Evolutionary conservation across 345 rosid species (phyloP).

Genomic region (Gossypium stocksii): DNA sequence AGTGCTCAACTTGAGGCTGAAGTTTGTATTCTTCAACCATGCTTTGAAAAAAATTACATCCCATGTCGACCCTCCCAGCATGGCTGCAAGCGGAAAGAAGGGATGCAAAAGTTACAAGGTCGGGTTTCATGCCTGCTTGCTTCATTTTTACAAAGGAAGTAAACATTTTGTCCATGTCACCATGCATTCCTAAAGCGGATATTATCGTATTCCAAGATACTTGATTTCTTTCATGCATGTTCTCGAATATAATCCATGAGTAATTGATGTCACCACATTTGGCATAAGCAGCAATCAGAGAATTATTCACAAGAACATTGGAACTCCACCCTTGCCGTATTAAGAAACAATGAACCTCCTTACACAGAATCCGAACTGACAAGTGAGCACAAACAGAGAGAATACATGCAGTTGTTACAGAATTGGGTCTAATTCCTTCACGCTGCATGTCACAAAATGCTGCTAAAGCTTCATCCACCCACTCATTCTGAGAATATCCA

Average conservation of each 20-base stretch:
- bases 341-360: constrained; percentile 41
- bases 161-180: constrained; percentile 26
- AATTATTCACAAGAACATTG: constrained; percentile 36
- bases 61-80: constrained; percentile 33
- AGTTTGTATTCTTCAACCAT: constrained; percentile 36
- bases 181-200: constrained; percentile 42
- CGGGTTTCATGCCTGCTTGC: constrained; percentile 30
- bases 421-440: constrained; percentile 32
- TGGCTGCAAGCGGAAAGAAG: constrained; percentile 50
- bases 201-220: constrained; percentile 46
- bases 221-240: constrained; percentile 27
- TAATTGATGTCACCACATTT: constrained; percentile 38
- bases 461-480: constrained; percentile 29
- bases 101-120: constrained; percentile 35
- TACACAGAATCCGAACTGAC: constrained; percentile 29
- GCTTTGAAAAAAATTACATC: constrained; percentile 35
- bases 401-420: constrained; percentile 37
- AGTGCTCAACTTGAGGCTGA: constrained; percentile 43
- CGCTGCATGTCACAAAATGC: constrained; percentile 32
- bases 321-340: constrained; percentile 29
- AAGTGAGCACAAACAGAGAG: constrained; percentile 37
- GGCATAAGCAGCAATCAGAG: constrained; percentile 37
- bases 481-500: constrained; percentile 37
- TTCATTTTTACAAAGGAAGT: constrained; percentile 37
- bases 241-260: constrained; percentile 30